Evolutionary conservation across 1,284 basidiomycete genomes (phyloP).

Genomic region (Ganoderma resinaceum): DNA sequence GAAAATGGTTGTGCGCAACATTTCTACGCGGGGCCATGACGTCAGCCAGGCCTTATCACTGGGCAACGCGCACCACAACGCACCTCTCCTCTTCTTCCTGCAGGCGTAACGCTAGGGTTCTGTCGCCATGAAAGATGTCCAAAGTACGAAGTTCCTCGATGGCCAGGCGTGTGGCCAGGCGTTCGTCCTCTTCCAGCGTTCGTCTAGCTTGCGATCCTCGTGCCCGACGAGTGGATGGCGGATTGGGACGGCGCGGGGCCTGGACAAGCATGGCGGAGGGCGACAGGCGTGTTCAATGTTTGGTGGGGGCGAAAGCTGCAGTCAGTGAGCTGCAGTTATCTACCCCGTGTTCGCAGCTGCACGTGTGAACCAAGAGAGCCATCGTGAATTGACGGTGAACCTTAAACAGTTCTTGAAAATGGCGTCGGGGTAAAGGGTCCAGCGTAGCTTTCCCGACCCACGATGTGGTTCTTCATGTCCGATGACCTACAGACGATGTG

Average conservation of each 20-base stretch:
- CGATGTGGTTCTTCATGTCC: conserved; percentile 4
- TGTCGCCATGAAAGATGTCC: conserved; percentile 10
- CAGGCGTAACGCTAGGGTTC: conserved; percentile 9
- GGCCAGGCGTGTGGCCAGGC: conserved; percentile 12
- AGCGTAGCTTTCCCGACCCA: background rate
- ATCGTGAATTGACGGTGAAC: background rate
- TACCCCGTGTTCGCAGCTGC: background rate
- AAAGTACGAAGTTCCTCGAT: conserved; percentile 12
- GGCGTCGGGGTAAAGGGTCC: conserved; percentile 1
- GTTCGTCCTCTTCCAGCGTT: background rate
- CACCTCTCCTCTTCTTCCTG: conserved; percentile 13
- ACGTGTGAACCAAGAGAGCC: conserved; percentile 6
- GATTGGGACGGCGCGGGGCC: background rate
- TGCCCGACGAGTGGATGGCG: background rate
- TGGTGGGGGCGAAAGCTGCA: background rate
- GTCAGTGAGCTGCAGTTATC: background rate
- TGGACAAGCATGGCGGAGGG: background rate
- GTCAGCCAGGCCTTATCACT: background rate
- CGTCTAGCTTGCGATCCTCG: background rate
- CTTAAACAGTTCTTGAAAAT: background rate
- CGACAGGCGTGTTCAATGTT: background rate
- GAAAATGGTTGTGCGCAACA: background rate
- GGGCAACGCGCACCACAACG: background rate
- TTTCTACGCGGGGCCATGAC: background rate
- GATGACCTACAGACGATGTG: background rate